Conservation (phyloP, 257 asterid species). For the Solanum ossicruentum region DNA sequence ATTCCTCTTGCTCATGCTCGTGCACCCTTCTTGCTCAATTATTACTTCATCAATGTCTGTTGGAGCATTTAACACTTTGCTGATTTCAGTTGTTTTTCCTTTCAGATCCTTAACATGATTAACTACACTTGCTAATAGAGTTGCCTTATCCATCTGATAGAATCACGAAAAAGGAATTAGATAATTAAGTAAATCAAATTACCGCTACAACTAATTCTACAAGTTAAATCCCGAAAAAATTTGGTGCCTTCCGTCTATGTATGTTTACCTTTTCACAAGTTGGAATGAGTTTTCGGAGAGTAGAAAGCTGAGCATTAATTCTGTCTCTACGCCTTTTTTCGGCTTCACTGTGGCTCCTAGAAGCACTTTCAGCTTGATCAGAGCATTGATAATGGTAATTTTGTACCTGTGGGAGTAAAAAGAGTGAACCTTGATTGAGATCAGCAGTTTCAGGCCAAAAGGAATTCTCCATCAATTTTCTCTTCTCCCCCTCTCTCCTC, state of each 20-base stretch:
- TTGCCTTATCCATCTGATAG: conserved; percentile 91
- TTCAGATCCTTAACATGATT: conserved; percentile 61
- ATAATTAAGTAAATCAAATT: neutral
- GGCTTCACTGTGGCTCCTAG: conserved; percentile 75
- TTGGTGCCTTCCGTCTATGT: neutral
- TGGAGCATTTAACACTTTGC: conserved; percentile 40
- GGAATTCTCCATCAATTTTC: neutral
- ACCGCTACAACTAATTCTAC: neutral
- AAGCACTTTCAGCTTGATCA: conserved; percentile 9
- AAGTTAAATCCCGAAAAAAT: neutral
- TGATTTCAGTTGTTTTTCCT: conserved; percentile 33
- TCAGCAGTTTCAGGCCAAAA: neutral
- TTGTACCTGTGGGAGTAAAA: conserved; percentile 8
- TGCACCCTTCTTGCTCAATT: neutral
- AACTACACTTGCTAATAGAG: conserved; percentile 65
- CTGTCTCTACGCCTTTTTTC: conserved; percentile 84
- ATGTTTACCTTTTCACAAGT: conserved; percentile 56
- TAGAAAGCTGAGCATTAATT: conserved; percentile 70
- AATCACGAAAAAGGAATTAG: neutral
- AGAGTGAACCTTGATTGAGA: neutral
- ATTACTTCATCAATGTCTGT: conserved; percentile 51
- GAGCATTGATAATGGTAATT: conserved; percentile 9
- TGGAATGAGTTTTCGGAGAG: conserved; percentile 67
- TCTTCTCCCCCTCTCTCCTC: neutral
- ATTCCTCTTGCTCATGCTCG: neutral